These are phyloP conservation scores for Paraconiothyrium brasiliense DNA, from an alignment of 2,329 filamentous ascomycete genomes.

Conservation along the genomic window DNA sequence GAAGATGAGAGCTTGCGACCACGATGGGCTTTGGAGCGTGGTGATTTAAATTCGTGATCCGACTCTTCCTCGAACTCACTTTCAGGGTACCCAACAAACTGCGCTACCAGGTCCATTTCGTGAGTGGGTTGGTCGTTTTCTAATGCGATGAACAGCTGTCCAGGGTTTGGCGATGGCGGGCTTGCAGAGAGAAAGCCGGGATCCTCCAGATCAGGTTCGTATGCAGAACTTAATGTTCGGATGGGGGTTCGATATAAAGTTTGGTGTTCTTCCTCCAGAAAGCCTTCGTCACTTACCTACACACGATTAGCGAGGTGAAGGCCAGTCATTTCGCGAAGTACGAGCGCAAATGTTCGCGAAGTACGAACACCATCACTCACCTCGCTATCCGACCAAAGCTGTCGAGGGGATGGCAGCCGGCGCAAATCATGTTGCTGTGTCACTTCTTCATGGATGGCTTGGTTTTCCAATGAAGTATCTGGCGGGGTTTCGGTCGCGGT, in stretches of 20 bases:
- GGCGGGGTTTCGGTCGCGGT: neutral
- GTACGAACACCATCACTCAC: neutral
- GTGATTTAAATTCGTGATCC: neutral
- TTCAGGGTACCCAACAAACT: slow-evolving; percentile 1
- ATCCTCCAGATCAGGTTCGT: neutral
- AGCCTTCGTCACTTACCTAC: slow-evolving; percentile 5
- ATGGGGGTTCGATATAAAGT: neutral
- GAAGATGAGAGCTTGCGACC: neutral
- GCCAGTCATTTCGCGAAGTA: neutral
- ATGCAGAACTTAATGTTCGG: neutral
- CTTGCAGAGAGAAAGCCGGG: neutral
- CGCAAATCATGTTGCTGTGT: neutral
- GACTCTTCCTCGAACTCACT: slow-evolving; percentile 15
- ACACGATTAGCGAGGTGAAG: neutral
- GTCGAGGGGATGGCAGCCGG: neutral
- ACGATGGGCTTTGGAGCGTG: neutral
- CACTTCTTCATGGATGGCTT: neutral
- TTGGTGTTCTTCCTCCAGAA: neutral
- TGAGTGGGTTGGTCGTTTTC: neutral
- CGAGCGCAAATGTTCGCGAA: no score
- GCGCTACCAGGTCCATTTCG: neutral
- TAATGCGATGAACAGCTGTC: neutral
- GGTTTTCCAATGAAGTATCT: no score
- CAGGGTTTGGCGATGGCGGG: no score
- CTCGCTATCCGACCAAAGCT: slow-evolving; percentile 8